phyloP scores from a whole-genome alignment of 805 yeast genomes.

The Teunomyces lycoperdinae region DNA sequence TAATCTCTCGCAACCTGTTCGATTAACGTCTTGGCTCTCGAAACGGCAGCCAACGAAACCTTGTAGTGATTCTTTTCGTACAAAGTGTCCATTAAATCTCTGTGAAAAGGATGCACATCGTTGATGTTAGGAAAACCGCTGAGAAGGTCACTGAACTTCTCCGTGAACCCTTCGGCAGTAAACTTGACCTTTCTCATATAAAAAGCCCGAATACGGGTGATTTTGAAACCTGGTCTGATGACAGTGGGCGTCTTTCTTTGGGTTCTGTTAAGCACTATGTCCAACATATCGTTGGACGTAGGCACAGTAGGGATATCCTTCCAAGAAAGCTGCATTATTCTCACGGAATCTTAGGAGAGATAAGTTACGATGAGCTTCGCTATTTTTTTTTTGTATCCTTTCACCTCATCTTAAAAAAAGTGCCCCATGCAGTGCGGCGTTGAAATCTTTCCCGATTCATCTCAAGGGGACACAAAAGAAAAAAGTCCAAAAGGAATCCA shows the following conservation, averaged over 20 bases:
- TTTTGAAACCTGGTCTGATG: slow-evolving; percentile 92
- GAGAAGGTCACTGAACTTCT: slow-evolving; percentile 82
- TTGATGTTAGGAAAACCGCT: slow-evolving; percentile 93
- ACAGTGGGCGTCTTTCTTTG: slow-evolving; percentile 99
- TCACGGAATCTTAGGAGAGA: not conserved
- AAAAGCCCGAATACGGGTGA: slow-evolving; percentile 93
- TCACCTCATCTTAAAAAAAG: slow-evolving; percentile 10
- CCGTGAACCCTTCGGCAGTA: slow-evolving; percentile 94
- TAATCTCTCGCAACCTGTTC: slow-evolving; percentile 97
- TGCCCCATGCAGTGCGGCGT: slow-evolving; percentile 9
- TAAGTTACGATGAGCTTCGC: not conserved
- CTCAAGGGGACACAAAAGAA: not conserved
- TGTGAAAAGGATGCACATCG: slow-evolving; percentile 97
- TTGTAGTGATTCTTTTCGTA: slow-evolving; percentile 98
- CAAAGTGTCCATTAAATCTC: slow-evolving; percentile 96
- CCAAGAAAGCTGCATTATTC: slow-evolving; percentile 91
- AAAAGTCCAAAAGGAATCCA: not conserved
- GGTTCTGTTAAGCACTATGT: slow-evolving; percentile 93
- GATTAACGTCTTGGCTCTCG: slow-evolving; percentile 88
- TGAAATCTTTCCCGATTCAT: slow-evolving; percentile 8
- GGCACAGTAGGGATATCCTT: slow-evolving; percentile 97
- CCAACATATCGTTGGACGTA: slow-evolving; percentile 87
- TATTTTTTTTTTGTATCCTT: not conserved
- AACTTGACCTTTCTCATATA: slow-evolving; percentile 97
- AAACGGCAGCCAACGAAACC: slow-evolving; percentile 90